These are phyloP conservation scores for Dactylellina parvicollis DNA, from an alignment of 2,329 filamentous ascomycete species.

Conservation along the genomic window DNA sequence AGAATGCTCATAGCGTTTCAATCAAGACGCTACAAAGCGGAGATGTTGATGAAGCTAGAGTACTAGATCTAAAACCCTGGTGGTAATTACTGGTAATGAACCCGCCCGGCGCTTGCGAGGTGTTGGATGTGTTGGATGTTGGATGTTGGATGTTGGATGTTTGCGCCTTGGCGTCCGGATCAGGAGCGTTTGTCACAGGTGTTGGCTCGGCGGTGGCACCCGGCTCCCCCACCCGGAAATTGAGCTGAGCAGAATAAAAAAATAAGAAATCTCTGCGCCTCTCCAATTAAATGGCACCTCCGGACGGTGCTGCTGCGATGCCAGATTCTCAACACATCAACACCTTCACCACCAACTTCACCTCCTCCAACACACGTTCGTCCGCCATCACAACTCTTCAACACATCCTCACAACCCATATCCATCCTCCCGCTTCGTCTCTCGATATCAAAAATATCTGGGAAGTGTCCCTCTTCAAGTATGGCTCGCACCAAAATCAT, in stretches of 20 bases:
- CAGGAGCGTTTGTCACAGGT: slow-evolving; percentile 12
- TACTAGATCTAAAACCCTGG: no score
- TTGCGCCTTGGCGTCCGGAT: not conserved
- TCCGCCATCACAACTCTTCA: slow-evolving; percentile 54
- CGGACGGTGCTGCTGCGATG: not conserved
- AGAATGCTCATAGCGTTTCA: no score
- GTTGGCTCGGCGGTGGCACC: slow-evolving; percentile 4
- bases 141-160: slow-evolving; percentile 10
- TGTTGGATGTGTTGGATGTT: slow-evolving; percentile 20
- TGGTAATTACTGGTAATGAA: no score
- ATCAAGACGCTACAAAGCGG: no score
- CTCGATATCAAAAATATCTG: slow-evolving; percentile 15
- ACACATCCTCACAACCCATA: slow-evolving; percentile 48
- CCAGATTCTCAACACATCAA: slow-evolving; percentile 50
- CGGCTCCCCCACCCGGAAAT: slow-evolving; percentile 3
- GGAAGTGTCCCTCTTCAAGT: slow-evolving; percentile 1
- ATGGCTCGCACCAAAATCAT: slow-evolving; percentile 53
- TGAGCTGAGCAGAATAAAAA: not conserved
- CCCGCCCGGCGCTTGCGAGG: not conserved
- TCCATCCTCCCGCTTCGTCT: slow-evolving; percentile 2
- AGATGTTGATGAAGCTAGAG: no score
- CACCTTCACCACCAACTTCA: slow-evolving; percentile 46
- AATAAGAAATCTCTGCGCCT: slow-evolving; percentile 24
- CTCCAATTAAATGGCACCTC: slow-evolving; percentile 28
- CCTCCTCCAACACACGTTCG: slow-evolving; percentile 52